Evolutionary conservation across 2,329 filamentous ascomycete genomes (phyloP), one percentile per base, ranked within the genome.

Genomic region (Dryadomyces quercus-mongolicae): DNA sequence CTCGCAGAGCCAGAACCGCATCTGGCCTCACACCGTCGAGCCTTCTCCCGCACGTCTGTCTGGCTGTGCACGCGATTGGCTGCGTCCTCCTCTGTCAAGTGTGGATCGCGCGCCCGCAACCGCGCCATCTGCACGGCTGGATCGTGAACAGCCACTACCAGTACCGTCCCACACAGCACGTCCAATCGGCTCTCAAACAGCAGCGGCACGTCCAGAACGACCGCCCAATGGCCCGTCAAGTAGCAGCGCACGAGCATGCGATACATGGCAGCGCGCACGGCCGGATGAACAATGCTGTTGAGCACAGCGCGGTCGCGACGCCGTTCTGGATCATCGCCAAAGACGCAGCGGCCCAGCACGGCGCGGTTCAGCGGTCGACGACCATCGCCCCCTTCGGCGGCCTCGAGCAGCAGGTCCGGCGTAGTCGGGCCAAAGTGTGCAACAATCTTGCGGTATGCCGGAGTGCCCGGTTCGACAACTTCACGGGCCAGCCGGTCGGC

Each of bases 211-310:
- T 98, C 93, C 16, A 97, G 75, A 40, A 98, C 85, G 4, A 95
- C 89, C 0, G 90, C 91, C 89, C 92, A 93, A 65, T 82, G 67
- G 0, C 93, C 92, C 1, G 70, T 70, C 15, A 93, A 54, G 64
- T 95, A 96, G 61, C 80, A 81, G 57, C 74, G 73, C n/a, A 89
- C 64, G 55, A 97, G 78, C 49, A 78, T 74, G 62, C 77, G 81
- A 68, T 89, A 88, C 77, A 96, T 92, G 67, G 87, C 89, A 64
- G 73, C 76, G 44, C 91, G 78, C 45, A 98, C 91, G 0, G 88
- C 90, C 0, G 93, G 93, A 67, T 98, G 93, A 51, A 97, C 88
- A 60, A 98, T 97, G 50, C 80, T 74, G 66, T 97, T 97, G 15
- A 98, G 76, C 34, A 86, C 82, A 52, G 76, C 81, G 25, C 92